Evolutionary conservation across 805 yeast species (phyloP).

Genomic region (Wickerhamomyces alni): DNA sequence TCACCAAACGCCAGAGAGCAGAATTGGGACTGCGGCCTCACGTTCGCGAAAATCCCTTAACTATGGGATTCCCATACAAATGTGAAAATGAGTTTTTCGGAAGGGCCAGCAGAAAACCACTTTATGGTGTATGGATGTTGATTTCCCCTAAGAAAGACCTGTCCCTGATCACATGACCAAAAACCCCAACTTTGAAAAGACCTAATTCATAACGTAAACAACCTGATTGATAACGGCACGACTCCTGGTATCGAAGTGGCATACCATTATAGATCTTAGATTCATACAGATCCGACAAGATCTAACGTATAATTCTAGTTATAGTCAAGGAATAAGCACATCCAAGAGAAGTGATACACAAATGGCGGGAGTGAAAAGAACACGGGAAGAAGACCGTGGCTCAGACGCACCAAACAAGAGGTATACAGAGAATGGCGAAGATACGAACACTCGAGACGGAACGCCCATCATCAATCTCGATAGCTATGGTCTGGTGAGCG

Average conservation of each 20-base stretch:
- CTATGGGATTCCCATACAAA: background rate
- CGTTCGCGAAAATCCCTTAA: background rate
- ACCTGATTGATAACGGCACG: no score
- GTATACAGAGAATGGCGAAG: background rate
- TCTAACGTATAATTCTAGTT: no score
- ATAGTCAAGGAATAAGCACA: no score
- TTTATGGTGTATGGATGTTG: background rate
- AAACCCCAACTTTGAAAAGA: no score
- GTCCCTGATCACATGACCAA: no score
- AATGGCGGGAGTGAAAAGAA: background rate
- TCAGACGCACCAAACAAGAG: background rate
- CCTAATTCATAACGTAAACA: no score
- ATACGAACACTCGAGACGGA: background rate
- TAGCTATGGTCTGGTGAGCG: constrained; percentile 3
- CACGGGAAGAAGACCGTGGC: background rate
- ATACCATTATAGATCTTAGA: no score
- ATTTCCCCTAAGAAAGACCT: no score
- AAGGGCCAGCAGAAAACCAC: background rate
- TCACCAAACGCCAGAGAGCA: constrained; percentile 1
- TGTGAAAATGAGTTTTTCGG: background rate
- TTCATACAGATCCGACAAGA: no score
- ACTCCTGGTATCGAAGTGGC: no score
- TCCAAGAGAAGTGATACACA: no score
- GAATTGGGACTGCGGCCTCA: constrained; percentile 12
- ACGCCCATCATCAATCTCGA: background rate